Evolutionary conservation across 331 rosid species (phyloP), one percentile per base, ranked within the genome.

Genomic region (Telfairia occidentalis): DNA sequence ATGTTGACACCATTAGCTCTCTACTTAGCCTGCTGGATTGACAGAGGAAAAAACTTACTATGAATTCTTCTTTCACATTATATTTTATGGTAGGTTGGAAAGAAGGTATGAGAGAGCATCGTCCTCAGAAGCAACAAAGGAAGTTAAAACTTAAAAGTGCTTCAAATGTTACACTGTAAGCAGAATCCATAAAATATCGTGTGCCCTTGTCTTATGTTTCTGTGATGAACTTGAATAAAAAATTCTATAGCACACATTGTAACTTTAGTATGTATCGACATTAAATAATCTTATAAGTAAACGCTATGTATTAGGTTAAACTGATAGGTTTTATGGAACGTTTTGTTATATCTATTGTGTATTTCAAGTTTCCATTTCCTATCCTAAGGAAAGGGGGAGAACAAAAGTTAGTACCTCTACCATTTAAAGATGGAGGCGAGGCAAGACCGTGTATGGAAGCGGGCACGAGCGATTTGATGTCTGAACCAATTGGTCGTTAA

Each of bases 11-110:
- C 0, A 11, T n/a, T 40, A 50, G 52, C 29, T 37, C 52, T 37
- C 54, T 69, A 10, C 13, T 67, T 4, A 28, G 38, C 37, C 37
- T 42, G 42, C 35, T 24, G 38, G 55, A 28, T 43, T 69, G 49
- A 43, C 29, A 43, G 1, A 24, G 74, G 8, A 3, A 28, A 70
- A 46, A 70, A 26, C 40, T 13, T 28, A 70, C 2, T 0, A 15
- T 9, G 50, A 35, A 32, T 13, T 13, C 13, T 66, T 38, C 30
- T 66, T 21, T 9, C 35, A 21, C 49, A 13, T 69, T 43, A 24
- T 78, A 80, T 23, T 76, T 40, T 66, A 72, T 86, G 82, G 16
- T 81, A 92, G 97, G 92, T 79, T 83, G 83, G 98, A 84, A 88
- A 86, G 80, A 85, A 86, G 77, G 79, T 83, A 80, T 86, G 88